Base-by-base conservation (phyloP, 129 eudicot genomes). In the Sambucus nigra region DNA sequence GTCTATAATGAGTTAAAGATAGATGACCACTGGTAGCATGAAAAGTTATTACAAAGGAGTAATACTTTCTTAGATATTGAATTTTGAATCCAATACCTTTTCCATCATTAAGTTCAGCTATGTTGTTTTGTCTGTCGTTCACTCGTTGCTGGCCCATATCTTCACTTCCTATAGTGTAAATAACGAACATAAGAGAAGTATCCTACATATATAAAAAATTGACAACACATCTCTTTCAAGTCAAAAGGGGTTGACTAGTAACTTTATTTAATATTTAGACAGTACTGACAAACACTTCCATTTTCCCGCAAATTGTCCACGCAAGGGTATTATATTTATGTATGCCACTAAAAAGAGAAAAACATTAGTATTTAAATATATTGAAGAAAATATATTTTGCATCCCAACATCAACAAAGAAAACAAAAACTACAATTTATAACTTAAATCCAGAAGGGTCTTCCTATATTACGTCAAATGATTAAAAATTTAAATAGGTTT, bases 111-210 rank as follows among this genome's bases (percentile, higher is more conserved):
- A 51, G 32, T 27, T 70, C 58, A 25, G 66, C 22, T 46, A 68
- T 31, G 15, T 69, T 76, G 39, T 20, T 13, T 21, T 46, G 24
- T 40, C 57, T 64, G 23, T 61, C 59, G 45, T 65, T 61, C 38
- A 39, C 58, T 60, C 60, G 59, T 60, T 56, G 67, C 47, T 69
- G 75, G 12, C 48, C 55, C 28, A 16, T 20, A 28, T 69, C 76
- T 51, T 78, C 80, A 54, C 70, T 58, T 20, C 76, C 84, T 78
- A 57, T 53, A 21, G n/a, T 2, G 25, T 8, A 59, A 21, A 35
- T 27, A 9, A 4, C 25, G 26, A 15, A 25, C 2, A 35, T 25
- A 29, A 5, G 39, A n/a, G n/a, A n/a, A n/a, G n/a, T n/a, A n/a
- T n/a, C n/a, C n/a, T n/a, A n/a, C 51, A 66, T 48, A 32, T 5